A percentile compares a stretch with the other conserved stretches of the same genome.
Evolutionary conservation across 164 flowering plant genomes (phyloP).

Genomic region (Taxillus chinensis): DNA sequence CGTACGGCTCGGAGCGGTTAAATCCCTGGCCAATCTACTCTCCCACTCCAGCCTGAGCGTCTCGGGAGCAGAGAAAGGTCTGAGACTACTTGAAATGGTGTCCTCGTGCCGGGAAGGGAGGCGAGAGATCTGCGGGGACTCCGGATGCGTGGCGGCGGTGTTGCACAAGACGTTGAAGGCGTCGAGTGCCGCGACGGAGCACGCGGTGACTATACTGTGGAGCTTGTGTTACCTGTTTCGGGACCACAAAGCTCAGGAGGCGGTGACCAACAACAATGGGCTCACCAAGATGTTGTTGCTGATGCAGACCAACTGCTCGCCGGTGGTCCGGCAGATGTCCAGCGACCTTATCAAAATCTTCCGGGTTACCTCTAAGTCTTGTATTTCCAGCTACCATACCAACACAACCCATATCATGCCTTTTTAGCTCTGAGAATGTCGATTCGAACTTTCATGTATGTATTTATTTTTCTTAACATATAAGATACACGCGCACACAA

Average conservation of each 20-base stretch:
- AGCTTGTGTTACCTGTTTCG: slow-evolving; percentile 55
- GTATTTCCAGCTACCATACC: slow-evolving; percentile 62
- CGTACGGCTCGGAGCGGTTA: slow-evolving; percentile 36
- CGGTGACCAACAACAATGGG: slow-evolving; percentile 52
- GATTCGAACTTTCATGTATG: not conserved
- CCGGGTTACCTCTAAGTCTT: slow-evolving; percentile 41
- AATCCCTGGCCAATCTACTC: slow-evolving; percentile 19
- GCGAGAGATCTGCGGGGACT: slow-evolving; percentile 39
- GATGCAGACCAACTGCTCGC: slow-evolving; percentile 80
- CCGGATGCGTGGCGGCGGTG: slow-evolving; percentile 31
- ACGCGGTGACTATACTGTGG: slow-evolving; percentile 72
- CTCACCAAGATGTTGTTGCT: slow-evolving; percentile 69
- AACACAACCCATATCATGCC: slow-evolving; percentile 88
- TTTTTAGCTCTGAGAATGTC: slow-evolving; percentile 25
- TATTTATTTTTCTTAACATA: not conserved
- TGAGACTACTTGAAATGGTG: slow-evolving; percentile 50
- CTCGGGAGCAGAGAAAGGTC: slow-evolving; percentile 28
- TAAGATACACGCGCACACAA: not conserved
- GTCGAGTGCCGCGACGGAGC: slow-evolving; percentile 61
- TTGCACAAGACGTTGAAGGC: slow-evolving; percentile 55
- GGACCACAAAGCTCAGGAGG: slow-evolving; percentile 47
- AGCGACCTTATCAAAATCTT: slow-evolving; percentile 65
- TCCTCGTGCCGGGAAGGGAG: slow-evolving; percentile 58
- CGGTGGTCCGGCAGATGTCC: slow-evolving; percentile 57
- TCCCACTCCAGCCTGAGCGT: slow-evolving; percentile 15